A percentile compares a stretch with the other conserved stretches of the same genome.
phyloP scores from a whole-genome alignment of 352 stramenopile species.

The Aphanomyces euteiches region DNA sequence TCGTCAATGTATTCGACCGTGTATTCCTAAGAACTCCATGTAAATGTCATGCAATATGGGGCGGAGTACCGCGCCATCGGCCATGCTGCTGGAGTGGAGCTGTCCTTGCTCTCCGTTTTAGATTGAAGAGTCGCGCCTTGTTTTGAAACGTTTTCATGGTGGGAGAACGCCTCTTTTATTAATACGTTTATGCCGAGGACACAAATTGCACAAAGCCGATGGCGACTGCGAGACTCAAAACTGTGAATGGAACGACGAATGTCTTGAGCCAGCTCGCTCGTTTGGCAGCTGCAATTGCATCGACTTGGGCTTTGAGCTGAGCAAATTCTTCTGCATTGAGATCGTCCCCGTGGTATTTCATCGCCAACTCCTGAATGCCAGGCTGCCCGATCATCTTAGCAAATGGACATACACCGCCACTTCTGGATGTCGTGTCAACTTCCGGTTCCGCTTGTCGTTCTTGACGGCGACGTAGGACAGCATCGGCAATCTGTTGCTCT shows the following conservation, averaged over 20 bases:
- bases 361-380: conserved; percentile 27
- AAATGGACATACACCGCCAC: conserved; percentile 27
- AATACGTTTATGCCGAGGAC: neutral
- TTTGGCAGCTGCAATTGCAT: neutral
- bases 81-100: neutral
- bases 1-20: conserved; percentile 84
- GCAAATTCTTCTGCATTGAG: conserved; percentile 27
- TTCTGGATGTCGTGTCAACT: conserved; percentile 25
- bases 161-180: neutral
- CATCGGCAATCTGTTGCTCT: conserved; percentile 41
- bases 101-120: too few relatives aligned
- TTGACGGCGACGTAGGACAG: conserved; percentile 38
- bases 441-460: conserved; percentile 49
- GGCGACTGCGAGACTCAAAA: conserved; percentile 1
- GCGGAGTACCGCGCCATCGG: conserved; percentile 5
- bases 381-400: conserved; percentile 29
- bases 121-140: too few relatives aligned
- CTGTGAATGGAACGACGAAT: conserved; percentile 7
- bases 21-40: conserved; percentile 48
- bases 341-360: conserved; percentile 30
- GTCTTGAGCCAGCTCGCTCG: neutral
- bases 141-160: neutral
- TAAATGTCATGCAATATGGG: too few relatives aligned
- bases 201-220: neutral
- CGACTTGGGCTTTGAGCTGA: conserved; percentile 25